Conservation (phyloP, 2,329 filamentous ascomycete genomes). For the Emergomyces pasteurianus region DNA sequence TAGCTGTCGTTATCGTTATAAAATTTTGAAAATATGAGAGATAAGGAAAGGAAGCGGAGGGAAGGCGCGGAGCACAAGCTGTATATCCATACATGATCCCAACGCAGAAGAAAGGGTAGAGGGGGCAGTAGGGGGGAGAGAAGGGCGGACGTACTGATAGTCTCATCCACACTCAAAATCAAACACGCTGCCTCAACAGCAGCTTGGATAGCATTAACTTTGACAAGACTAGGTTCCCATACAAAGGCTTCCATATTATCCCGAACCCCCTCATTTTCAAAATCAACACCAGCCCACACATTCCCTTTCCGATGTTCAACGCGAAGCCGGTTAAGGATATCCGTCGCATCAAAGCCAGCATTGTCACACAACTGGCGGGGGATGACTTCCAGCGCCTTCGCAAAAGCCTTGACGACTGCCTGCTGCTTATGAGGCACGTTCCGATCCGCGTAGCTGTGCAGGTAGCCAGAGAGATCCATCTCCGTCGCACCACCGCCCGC, state of each 20-base stretch:
- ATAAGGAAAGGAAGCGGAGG: background rate
- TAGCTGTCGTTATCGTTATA: background rate
- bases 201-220: constrained; percentile 93
- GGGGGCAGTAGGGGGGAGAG: background rate
- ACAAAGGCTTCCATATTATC: constrained; percentile 95
- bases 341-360: constrained; percentile 93
- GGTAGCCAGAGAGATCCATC: constrained; percentile 92
- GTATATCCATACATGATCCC: background rate
- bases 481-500: constrained; percentile 88
- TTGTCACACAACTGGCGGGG: constrained; percentile 97
- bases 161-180: constrained; percentile 95
- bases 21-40: background rate
- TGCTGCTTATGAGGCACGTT: constrained; percentile 93
- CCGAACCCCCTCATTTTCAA: constrained; percentile 76
- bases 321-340: constrained; percentile 90
- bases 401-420: constrained; percentile 93
- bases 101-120: background rate
- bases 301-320: constrained; percentile 93
- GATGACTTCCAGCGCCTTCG: constrained; percentile 92
- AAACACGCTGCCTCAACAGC: constrained; percentile 91
- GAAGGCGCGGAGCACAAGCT: background rate
- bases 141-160: constrained; percentile 55
- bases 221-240: constrained; percentile 93
- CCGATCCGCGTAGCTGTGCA: constrained; percentile 85
- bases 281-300: constrained; percentile 93